These are phyloP conservation scores for Phycomyces blakesleeanus DNA, from an alignment of 192 early-diverging fungal species.

Conservation along the genomic window DNA sequence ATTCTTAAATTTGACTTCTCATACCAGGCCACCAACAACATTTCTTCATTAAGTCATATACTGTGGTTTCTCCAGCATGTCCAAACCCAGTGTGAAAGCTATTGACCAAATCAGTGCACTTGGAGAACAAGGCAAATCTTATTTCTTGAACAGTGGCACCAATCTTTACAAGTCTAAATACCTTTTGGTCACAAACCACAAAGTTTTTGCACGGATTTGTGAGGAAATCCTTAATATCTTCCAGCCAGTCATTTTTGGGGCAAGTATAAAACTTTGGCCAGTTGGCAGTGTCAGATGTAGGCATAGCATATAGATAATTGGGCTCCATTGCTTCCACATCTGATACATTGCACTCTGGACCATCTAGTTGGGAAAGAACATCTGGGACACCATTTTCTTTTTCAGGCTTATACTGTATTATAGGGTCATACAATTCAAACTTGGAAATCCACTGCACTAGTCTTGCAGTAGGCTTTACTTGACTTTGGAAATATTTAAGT, in stretches of 20 bases:
- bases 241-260: background rate
- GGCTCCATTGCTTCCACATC: constrained; percentile 1
- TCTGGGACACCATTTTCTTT: constrained; percentile 2
- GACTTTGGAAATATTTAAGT: constrained; percentile 1
- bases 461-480: background rate
- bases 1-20: constrained; percentile 1
- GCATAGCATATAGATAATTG: background rate
- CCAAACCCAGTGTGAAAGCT: constrained; percentile 4
- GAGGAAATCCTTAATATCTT: background rate
- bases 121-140: background rate
- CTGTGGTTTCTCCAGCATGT: background rate
- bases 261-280: constrained; percentile 8
- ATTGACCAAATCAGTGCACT: background rate
- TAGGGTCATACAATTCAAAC: constrained; percentile 1
- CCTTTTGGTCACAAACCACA: background rate
- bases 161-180: background rate
- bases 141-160: background rate
- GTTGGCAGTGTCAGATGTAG: background rate
- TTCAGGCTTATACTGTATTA: constrained; percentile 8
- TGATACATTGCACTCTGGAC: background rate
- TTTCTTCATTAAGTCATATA: background rate
- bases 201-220: background rate
- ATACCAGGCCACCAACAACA: constrained; percentile 15
- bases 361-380: background rate
- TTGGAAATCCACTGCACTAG: constrained; percentile 8